Evolutionary conservation across 257 asterid species (phyloP).

Genomic region (Rehmannia glutinosa): DNA sequence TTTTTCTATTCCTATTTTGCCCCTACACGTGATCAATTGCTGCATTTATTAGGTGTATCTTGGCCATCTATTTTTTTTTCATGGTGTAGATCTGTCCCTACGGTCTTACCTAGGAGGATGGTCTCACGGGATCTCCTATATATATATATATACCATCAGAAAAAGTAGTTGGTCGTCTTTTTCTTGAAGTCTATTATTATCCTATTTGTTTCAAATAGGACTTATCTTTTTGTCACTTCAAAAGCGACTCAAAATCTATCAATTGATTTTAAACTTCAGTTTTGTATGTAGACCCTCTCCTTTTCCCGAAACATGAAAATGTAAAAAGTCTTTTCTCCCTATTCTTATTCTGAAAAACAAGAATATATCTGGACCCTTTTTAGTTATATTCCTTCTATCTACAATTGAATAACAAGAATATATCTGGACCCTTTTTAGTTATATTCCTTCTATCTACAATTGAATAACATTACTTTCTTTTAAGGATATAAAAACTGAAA

Average conservation of each 20-base stretch:
- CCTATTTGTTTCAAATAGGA: not conserved
- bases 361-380: not conserved
- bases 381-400: not conserved
- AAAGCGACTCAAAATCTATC: not conserved
- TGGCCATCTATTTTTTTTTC: too few relatives aligned
- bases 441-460: not conserved
- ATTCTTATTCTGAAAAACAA: too few relatives aligned
- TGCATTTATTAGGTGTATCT: too few relatives aligned
- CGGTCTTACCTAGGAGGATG: too few relatives aligned
- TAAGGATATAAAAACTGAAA: not conserved
- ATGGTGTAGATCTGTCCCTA: too few relatives aligned
- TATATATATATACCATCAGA: too few relatives aligned
- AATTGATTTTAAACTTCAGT: not conserved
- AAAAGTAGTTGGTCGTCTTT: constrained; percentile 25
- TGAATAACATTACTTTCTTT: not conserved
- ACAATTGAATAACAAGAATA: too few relatives aligned
- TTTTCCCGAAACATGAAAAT: not conserved
- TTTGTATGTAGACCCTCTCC: not conserved
- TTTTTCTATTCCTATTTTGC: too few relatives aligned
- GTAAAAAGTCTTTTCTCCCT: not conserved
- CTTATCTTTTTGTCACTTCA: not conserved
- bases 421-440: not conserved
- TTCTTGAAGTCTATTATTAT: not conserved
- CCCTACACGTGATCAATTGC: too few relatives aligned
- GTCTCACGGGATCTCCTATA: too few relatives aligned